phyloP scores from a whole-genome alignment of 2,329 filamentous ascomycete genomes.

The Paracorniculantispora psalliotae region DNA sequence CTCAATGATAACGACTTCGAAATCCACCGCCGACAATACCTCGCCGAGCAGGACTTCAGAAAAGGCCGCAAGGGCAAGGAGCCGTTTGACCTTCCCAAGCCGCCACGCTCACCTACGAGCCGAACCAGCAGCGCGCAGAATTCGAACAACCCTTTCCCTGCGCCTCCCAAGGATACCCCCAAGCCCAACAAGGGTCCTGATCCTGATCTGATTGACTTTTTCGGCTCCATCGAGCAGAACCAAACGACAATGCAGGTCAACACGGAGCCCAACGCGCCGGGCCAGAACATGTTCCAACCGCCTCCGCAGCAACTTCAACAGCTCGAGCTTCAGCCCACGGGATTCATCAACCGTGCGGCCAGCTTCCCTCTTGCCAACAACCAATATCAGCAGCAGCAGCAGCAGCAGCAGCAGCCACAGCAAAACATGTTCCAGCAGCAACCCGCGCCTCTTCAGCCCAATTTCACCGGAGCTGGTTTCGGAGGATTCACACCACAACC shows the following conservation, averaged over 20 bases:
- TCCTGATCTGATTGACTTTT: slow-evolving; percentile 87
- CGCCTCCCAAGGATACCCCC: slow-evolving; percentile 33
- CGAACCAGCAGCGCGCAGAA: slow-evolving; percentile 16
- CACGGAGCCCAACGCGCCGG: slow-evolving; percentile 26
- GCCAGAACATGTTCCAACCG: slow-evolving; percentile 28
- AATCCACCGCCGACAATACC: slow-evolving; percentile 82
- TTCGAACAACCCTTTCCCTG: slow-evolving; percentile 40
- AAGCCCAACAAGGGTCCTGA: slow-evolving; percentile 57
- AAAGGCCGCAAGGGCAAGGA: slow-evolving; percentile 40
- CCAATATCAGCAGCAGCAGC: slow-evolving; percentile 28
- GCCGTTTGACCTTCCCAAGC: slow-evolving; percentile 32
- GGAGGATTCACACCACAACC: slow-evolving; percentile 71
- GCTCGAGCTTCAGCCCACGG: slow-evolving; percentile 17
- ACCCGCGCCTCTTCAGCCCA: slow-evolving; percentile 41
- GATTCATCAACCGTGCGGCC: slow-evolving; percentile 4
- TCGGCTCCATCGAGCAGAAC: slow-evolving; percentile 86
- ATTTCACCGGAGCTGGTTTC: slow-evolving; percentile 69
- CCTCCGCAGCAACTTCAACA: slow-evolving; percentile 22
- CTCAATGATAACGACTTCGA: slow-evolving; percentile 94
- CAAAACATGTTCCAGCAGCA: slow-evolving; percentile 33
- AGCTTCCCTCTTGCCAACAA: slow-evolving; percentile 20
- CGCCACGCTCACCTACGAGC: slow-evolving; percentile 27
- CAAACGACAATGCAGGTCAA: slow-evolving; percentile 63
- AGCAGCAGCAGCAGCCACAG: slow-evolving; percentile 32
- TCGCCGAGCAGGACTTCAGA: slow-evolving; percentile 77